A percentile compares a stretch with the other conserved stretches of the same genome.
Evolutionary conservation across 495 filamentous ascomycete species (phyloP).

Genomic region (Penicillium lagena): DNA sequence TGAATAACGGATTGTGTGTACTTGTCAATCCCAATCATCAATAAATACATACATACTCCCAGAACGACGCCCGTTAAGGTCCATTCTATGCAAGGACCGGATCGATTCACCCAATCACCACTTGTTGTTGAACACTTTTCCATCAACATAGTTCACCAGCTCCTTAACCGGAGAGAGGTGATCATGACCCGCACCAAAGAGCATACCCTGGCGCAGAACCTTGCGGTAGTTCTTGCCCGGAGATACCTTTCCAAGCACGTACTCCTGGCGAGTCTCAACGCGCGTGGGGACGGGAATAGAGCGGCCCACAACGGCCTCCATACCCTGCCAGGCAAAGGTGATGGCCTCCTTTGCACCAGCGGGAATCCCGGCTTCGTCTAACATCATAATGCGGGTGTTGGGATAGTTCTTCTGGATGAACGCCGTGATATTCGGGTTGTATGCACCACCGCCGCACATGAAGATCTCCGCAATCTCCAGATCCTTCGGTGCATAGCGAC

Average conservation of each 20-base stretch:
- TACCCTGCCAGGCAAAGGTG: constrained; percentile 50
- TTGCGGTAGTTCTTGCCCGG: constrained; percentile 49
- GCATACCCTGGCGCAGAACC: constrained; percentile 42
- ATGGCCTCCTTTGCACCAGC: constrained; percentile 52
- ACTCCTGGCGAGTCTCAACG: constrained; percentile 42
- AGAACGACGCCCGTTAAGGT: background rate
- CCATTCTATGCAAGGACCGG: background rate
- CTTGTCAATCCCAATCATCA: no score
- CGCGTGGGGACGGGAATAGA: constrained; percentile 44
- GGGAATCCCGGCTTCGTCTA: constrained; percentile 49
- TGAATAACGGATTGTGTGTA: no score
- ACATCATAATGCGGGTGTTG: constrained; percentile 42
- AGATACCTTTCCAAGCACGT: constrained; percentile 46
- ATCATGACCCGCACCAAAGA: constrained; percentile 39
- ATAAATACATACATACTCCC: no score
- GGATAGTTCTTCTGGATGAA: constrained; percentile 45
- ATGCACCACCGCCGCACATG: constrained; percentile 54
- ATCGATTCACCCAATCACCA: constrained; percentile 16
- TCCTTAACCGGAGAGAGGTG: constrained; percentile 43
- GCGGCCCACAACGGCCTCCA: constrained; percentile 47
- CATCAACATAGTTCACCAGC: constrained; percentile 38
- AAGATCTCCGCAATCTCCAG: constrained; percentile 49
- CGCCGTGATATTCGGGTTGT: constrained; percentile 48
- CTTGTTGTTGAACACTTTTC: constrained; percentile 41
- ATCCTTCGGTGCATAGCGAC: constrained; percentile 39